Evolutionary conservation across 1,139 yeast species (phyloP), one percentile per base, ranked within the genome.

Genomic region (Nadsonia commutata): DNA sequence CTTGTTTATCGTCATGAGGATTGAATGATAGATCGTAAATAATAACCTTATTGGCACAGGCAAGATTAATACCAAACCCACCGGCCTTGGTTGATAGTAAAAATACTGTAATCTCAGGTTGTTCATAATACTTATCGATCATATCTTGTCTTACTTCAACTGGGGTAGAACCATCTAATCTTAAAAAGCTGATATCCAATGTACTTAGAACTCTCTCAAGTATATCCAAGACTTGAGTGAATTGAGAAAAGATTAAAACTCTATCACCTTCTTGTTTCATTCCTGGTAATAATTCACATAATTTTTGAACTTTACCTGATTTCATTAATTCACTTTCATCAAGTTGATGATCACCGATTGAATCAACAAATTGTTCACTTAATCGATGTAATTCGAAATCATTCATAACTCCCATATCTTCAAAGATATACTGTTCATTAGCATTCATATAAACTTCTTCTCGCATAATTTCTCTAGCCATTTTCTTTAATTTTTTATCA

Each of bases 1-100:
- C 99, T 65, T 90, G 99, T 57, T 81, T 82, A 58, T 90, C 99
- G 60, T 90, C 98, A 59, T 93, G 98, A 0, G 99, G 99, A 55
- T 90, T 90, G 64, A 90, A 90, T 40, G 94, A 81, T 58, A 86
- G 90, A 59, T 90, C 99, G 56, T 79, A 88, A 33, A 93, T 83
- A 44, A 90, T 72, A 2, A 90, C 98, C 48, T 80, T 77, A 57
- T 86, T 90, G 8, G 99, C 98, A 55, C 95, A 94, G 2, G 94
- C 94, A 53, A 90, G 71, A 57, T 90, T 90, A 62, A 90, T 90
- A 47, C 98, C 98, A 64, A 90, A 90, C 1, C 98, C 98, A 56
- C 98, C 99, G 0, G 98, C 98, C 58, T 84, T 85, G 2, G 99
- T 90, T 8, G 95, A 83, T 38, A 90, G 67, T 45, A 90, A 68